Conservation (phyloP, 441 rosid species). For the Theobroma grandiflorum region DNA sequence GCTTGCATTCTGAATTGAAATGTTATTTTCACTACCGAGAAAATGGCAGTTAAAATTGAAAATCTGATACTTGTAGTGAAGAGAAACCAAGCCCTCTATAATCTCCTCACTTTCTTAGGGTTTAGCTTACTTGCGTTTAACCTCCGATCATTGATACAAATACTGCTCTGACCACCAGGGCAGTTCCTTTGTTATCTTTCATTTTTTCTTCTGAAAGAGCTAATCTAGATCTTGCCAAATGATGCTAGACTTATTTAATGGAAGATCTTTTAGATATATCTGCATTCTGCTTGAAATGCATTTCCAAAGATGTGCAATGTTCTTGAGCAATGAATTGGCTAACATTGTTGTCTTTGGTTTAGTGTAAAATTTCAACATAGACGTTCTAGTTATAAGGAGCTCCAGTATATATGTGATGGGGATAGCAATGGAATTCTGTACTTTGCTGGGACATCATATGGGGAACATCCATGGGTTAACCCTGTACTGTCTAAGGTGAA, state of each 20-base stretch:
- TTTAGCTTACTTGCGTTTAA: neutral
- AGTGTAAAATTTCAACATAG: conserved; percentile 79
- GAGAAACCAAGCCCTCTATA: neutral
- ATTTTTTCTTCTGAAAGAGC: conserved; percentile 8
- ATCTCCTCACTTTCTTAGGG: conserved; percentile 2
- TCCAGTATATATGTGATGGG: conserved; percentile 95
- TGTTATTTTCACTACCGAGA: neutral
- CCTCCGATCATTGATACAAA: neutral
- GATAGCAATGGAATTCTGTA: conserved; percentile 95
- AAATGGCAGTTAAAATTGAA: conserved; percentile 1
- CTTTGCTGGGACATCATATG: conserved; percentile 91
- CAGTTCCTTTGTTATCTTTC: neutral
- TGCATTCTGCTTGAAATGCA: neutral
- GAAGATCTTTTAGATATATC: conserved; percentile 2
- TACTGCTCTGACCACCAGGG: neutral
- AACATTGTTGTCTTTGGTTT: conserved; percentile 30
- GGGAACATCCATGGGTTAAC: conserved; percentile 97
- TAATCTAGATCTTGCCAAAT: neutral
- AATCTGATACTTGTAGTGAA: neutral
- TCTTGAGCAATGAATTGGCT: conserved; percentile 14
- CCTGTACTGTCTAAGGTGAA: conserved; percentile 91
- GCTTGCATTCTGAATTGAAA: conserved; percentile 8
- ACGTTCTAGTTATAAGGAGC: conserved; percentile 93
- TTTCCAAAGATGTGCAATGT: neutral
- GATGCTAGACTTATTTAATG: neutral